phyloP scores from a whole-genome alignment of 768 basidiomycete species.

The Leccinum boreale region DNA sequence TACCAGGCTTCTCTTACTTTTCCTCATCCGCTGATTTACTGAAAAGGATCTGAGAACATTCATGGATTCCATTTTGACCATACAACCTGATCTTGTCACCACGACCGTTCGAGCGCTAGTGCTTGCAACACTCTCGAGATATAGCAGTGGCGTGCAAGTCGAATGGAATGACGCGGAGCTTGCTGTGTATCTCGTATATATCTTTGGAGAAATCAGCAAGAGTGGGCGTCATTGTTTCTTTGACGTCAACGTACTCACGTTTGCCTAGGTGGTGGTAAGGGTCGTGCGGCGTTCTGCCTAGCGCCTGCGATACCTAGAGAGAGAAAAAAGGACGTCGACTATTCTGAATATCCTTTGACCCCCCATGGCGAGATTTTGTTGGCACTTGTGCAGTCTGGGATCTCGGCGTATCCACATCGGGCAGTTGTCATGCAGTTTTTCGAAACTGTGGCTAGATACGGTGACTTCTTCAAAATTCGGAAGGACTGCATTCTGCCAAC shows the following conservation, averaged over 20 bases:
- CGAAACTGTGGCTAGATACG: constrained; percentile 87
- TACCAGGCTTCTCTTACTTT: constrained; percentile 28
- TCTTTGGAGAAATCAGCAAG: constrained; percentile 92
- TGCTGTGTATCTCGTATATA: constrained; percentile 88
- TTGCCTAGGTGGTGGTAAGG: constrained; percentile 65
- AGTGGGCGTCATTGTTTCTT: constrained; percentile 43
- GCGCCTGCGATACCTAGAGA: constrained; percentile 68
- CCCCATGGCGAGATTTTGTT: constrained; percentile 87
- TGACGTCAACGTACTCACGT: constrained; percentile 1
- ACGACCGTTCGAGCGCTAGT: constrained; percentile 71
- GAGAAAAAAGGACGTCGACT: constrained; percentile 63
- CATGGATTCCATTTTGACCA: constrained; percentile 80
- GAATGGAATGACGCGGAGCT: constrained; percentile 95
- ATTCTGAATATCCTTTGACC: constrained; percentile 80
- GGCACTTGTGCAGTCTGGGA: constrained; percentile 77
- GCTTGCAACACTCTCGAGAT: constrained; percentile 69
- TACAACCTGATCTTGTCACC: constrained; percentile 85
- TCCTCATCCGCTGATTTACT: constrained; percentile 11
- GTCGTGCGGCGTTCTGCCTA: constrained; percentile 83
- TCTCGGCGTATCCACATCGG: constrained; percentile 79
- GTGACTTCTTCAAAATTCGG: constrained; percentile 94
- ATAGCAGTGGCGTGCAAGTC: constrained; percentile 54
- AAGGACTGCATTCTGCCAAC: constrained; percentile 85
- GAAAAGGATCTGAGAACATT: constrained; percentile 80
- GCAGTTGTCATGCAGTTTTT: constrained; percentile 89